Evolutionary conservation across 2,329 filamentous ascomycete species (phyloP).

Genomic region (Zarea fungicola): DNA sequence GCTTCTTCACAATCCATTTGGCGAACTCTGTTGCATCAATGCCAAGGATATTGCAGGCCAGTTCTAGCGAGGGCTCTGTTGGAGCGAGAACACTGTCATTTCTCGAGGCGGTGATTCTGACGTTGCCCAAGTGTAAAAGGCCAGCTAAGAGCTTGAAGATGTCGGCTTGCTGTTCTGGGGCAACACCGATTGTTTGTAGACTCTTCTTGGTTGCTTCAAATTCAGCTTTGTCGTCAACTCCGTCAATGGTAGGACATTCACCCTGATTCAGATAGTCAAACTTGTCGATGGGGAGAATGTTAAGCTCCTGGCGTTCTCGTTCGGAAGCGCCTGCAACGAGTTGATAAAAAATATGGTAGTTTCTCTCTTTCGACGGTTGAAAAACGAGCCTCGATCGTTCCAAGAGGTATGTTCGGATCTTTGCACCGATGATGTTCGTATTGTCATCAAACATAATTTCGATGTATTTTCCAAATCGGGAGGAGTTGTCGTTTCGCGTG

Average conservation of each 20-base stretch:
- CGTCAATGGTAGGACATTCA: conserved; percentile 82
- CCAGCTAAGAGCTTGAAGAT: conserved; percentile 91
- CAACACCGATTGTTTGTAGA: conserved; percentile 80
- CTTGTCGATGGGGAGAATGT: conserved; percentile 76
- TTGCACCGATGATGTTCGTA: conserved; percentile 95
- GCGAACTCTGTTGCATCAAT: conserved; percentile 83
- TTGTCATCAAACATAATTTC: conserved; percentile 98
- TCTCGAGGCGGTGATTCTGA: conserved; percentile 88
- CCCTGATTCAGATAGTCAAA: conserved; percentile 97
- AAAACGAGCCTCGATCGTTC: conserved; percentile 95
- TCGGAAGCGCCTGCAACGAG: conserved; percentile 88
- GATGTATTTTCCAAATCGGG: conserved; percentile 98
- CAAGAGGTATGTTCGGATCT: conserved; percentile 91
- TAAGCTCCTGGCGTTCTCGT: conserved; percentile 71
- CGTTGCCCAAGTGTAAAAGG: conserved; percentile 88
- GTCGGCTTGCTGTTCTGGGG: conserved; percentile 65
- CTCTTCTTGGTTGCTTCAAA: conserved; percentile 85
- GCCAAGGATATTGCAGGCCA: conserved; percentile 78
- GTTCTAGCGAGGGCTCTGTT: conserved; percentile 74
- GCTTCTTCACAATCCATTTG: conserved; percentile 99
- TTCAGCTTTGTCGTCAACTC: conserved; percentile 92
- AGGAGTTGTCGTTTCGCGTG: conserved; percentile 99
- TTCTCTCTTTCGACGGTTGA: conserved; percentile 93
- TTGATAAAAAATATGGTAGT: conserved; percentile 99
- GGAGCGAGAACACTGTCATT: conserved; percentile 80